phyloP scores from a whole-genome alignment of 2,329 filamentous ascomycete species.

The Aureobasidium sp. region DNA sequence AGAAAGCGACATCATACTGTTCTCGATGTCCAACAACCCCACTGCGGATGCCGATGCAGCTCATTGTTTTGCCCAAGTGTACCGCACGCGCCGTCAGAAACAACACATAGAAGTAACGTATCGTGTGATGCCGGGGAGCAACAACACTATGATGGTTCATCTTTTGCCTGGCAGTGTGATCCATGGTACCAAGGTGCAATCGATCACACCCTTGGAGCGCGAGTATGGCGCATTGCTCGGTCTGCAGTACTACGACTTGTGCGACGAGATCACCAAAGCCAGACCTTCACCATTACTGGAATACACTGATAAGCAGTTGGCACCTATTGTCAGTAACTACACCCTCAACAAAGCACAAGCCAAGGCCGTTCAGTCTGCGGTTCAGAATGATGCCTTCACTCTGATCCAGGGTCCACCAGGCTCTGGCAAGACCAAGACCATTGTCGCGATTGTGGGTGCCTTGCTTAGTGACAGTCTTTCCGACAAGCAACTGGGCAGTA shows the following conservation, averaged over 20 bases:
- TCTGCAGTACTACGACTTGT: constrained; percentile 90
- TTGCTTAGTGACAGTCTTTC: constrained; percentile 57
- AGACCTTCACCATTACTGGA: constrained; percentile 81
- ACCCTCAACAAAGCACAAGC: constrained; percentile 82
- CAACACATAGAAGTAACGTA: constrained; percentile 76
- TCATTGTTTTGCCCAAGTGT: constrained; percentile 81
- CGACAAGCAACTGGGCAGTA: constrained; percentile 23
- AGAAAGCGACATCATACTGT: constrained; percentile 81
- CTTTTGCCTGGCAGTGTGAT: constrained; percentile 63
- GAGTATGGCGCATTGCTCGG: constrained; percentile 89
- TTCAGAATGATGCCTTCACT: constrained; percentile 95
- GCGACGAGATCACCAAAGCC: constrained; percentile 81
- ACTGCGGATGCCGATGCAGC: constrained; percentile 55
- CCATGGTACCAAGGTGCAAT: constrained; percentile 74
- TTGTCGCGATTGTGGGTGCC: constrained; percentile 89
- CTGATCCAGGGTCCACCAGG: constrained; percentile 92
- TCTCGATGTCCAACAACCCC: constrained; percentile 67
- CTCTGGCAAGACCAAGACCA: constrained; percentile 97
- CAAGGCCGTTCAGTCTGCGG: constrained; percentile 80
- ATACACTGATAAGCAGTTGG: constrained; percentile 66
- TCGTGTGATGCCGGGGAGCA: constrained; percentile 55
- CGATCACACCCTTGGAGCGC: constrained; percentile 87
- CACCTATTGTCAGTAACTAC: constrained; percentile 65
- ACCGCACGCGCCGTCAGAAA: constrained; percentile 71
- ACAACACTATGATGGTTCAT: constrained; percentile 17